Evolutionary conservation across 2,329 filamentous ascomycete genomes (phyloP), one percentile per base, ranked within the genome.

Genomic region (Ophiostoma piceae): DNA sequence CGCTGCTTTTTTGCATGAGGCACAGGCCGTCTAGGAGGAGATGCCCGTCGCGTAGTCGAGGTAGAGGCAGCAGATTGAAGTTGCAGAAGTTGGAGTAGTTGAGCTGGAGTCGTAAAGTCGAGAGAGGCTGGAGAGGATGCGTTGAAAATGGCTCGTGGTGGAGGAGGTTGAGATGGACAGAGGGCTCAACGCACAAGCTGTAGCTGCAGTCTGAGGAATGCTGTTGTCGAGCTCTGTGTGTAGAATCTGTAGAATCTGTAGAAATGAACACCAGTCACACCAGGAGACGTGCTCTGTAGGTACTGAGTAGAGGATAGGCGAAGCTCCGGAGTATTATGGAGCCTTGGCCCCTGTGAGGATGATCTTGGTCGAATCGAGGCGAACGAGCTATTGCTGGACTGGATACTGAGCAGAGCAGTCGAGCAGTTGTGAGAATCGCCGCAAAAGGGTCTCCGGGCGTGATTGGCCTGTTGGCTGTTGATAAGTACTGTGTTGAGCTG

Each of bases 1-100:
- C 65, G 67, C 35, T 32, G 67, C 37, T 51, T 66, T 11, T 66
- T 69, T 41, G 67, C 70, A 71, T 69, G 54, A 68, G 70, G 67
- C 57, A 68, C 70, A 26, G 57, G 67, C 19, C 2, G 35, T 64
- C 64, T 37, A 37, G 51, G 60, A 47, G 51, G 51, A 26, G 51
- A 26, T 35, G 32, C 37, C 19, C 19, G 19, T n/a, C 11, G 37
- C 35, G 19, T 9, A 19, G 64, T 19, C n/a, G 8, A 60, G 7
- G 37, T 32, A 68, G 67, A 47, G 68, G 64, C 64, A 26, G 65
- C 5, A 14, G 62, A 69, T 22, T 12, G 51, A 26, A 16, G 51
- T 8, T 1, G n/a, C 9, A 57, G 51, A 22, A 57, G 51, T 22
- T 57, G 51, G 6, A 35, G 35, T 35, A 35, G 35, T 35, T 35